phyloP scores from a whole-genome alignment of 768 basidiomycete genomes.

The Chalciporus pseudorubinellus region DNA sequence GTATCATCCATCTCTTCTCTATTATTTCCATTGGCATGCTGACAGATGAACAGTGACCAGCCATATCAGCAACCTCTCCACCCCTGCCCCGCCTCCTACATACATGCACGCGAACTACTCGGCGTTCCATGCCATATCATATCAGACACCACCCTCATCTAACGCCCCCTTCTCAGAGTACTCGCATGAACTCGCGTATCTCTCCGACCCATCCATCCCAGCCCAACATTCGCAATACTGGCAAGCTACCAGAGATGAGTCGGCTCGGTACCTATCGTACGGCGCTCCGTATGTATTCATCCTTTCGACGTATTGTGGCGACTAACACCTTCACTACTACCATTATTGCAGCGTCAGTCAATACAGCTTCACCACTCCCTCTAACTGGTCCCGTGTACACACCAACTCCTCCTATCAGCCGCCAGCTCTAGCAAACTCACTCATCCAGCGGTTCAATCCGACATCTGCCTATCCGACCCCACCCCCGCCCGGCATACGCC shows the following conservation, averaged over 20 bases:
- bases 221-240: conserved; percentile 56
- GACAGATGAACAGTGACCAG: conserved; percentile 52
- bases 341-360: conserved; percentile 21
- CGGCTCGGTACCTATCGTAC: conserved; percentile 58
- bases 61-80: conserved; percentile 60
- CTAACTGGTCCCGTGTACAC: conserved; percentile 41
- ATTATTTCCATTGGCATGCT: conserved; percentile 5
- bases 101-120: conserved; percentile 52
- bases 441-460: conserved; percentile 64
- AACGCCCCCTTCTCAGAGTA: conserved; percentile 68
- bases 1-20: conserved; percentile 34
- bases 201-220: conserved; percentile 47
- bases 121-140: conserved; percentile 23
- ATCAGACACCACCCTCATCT: conserved; percentile 33
- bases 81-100: conserved; percentile 58
- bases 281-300: conserved; percentile 44
- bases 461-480: conserved; percentile 69
- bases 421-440: conserved; percentile 56
- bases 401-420: conserved; percentile 54
- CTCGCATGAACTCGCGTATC: conserved; percentile 56
- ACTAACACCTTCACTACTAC: conserved; percentile 4
- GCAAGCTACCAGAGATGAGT: conserved; percentile 60
- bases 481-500: conserved; percentile 57
- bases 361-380: conserved; percentile 32
- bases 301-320: background rate